Evolutionary conservation across 768 basidiomycete genomes (phyloP).

Genomic region (Rhizopogon rudus): DNA sequence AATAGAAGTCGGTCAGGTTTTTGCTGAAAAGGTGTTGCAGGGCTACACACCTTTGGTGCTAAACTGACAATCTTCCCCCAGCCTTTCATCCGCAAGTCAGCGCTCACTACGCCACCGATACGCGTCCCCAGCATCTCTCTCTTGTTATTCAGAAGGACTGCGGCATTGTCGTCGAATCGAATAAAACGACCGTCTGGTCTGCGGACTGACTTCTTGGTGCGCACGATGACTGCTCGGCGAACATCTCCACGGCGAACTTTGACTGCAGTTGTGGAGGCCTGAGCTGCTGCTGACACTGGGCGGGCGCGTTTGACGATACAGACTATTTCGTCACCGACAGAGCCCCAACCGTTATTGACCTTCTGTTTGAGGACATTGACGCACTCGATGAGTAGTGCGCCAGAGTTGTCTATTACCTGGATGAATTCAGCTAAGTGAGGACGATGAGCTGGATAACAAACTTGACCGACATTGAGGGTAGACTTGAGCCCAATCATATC

Average conservation of each 20-base stretch:
- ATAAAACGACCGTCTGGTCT: conserved; percentile 86
- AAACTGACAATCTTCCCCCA: conserved; percentile 93
- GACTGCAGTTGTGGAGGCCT: conserved; percentile 70
- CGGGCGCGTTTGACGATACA: conserved; percentile 92
- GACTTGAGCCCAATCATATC: conserved; percentile 93
- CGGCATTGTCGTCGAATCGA: conserved; percentile 96
- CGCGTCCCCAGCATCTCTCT: conserved; percentile 93
- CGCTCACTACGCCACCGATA: conserved; percentile 90
- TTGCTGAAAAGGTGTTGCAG: not conserved
- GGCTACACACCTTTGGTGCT: conserved; percentile 73
- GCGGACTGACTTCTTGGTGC: conserved; percentile 81
- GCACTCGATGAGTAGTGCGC: conserved; percentile 90
- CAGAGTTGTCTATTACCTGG: conserved; percentile 96
- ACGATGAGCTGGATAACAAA: not conserved
- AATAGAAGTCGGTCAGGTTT: not conserved
- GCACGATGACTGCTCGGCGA: conserved; percentile 91
- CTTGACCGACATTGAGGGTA: conserved; percentile 68
- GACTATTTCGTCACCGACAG: conserved; percentile 93
- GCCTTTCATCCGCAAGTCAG: conserved; percentile 84
- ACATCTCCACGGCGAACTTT: conserved; percentile 94
- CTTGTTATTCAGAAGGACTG: conserved; percentile 92
- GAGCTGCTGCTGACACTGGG: conserved; percentile 63
- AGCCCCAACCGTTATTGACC: conserved; percentile 91
- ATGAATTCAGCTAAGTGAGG: not conserved
- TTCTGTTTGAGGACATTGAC: conserved; percentile 96